phyloP scores from a whole-genome alignment of 2,329 filamentous ascomycete genomes.

The Hymenoscyphus fructigenus region DNA sequence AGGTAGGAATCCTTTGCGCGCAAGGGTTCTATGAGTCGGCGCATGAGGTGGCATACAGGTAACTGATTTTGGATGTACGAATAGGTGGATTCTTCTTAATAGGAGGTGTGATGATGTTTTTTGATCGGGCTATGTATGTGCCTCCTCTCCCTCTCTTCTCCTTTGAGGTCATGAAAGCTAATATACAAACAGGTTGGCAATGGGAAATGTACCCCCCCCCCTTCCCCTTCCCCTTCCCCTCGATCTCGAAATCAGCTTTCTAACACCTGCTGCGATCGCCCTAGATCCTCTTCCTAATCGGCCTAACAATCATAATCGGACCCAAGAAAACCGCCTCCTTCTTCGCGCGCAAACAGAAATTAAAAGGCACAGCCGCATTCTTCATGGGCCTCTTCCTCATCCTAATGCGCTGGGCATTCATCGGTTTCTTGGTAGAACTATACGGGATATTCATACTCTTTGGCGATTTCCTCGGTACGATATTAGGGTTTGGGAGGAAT shows the following conservation, averaged over 20 bases:
- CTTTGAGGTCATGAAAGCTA: too few relatives aligned
- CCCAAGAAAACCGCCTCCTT: conserved; percentile 87
- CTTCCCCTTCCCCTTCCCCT: conserved; percentile 11
- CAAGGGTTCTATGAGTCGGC: conserved; percentile 9
- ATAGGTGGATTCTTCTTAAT: conserved; percentile 91
- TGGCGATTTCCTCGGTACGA: conserved; percentile 93
- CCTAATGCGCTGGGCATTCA: conserved; percentile 82
- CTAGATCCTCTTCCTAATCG: conserved; percentile 96
- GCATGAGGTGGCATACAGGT: conserved; percentile 12
- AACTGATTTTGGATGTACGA: conserved; percentile 18
- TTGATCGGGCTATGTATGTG: conserved; percentile 89
- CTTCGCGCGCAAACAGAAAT: conserved; percentile 91
- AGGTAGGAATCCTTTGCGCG: conserved; percentile 46
- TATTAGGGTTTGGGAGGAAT: conserved; percentile 81
- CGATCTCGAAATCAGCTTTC: conserved; percentile 38
- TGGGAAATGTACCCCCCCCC: conserved; percentile 67
- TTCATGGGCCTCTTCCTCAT: conserved; percentile 81
- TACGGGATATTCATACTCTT: conserved; percentile 94
- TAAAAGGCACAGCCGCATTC: conserved; percentile 88
- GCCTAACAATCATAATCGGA: conserved; percentile 93
- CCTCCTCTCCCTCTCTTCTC: neutral
- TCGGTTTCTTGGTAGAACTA: conserved; percentile 85
- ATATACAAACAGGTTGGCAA: conserved; percentile 71
- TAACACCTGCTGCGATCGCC: neutral
- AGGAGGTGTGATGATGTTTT: conserved; percentile 93